phyloP scores from a whole-genome alignment of 495 filamentous ascomycete species.

The Annulohypoxylon stygium region DNA sequence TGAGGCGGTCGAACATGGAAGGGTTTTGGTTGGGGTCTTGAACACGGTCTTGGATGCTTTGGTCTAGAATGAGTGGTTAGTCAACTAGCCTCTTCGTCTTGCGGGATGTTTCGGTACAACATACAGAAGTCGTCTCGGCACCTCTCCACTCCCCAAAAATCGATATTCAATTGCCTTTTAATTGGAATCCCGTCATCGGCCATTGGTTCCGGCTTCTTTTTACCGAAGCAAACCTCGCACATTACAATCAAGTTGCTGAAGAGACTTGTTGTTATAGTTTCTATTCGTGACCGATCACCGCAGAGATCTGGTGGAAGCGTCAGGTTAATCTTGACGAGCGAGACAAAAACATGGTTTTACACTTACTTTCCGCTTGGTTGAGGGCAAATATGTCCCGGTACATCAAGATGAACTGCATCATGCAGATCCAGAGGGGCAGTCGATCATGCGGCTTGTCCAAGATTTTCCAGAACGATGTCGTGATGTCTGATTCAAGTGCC shows the following conservation, averaged over 20 bases:
- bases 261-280: constrained; percentile 31
- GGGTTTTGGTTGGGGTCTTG: constrained; percentile 21
- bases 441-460: constrained; percentile 47
- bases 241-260: constrained; percentile 52
- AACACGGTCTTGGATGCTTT: constrained; percentile 22
- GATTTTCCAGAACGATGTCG: constrained; percentile 39
- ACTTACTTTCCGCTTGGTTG: constrained; percentile 42
- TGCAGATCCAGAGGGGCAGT: constrained; percentile 50
- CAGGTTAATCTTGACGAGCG: constrained; percentile 14
- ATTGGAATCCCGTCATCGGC: constrained; percentile 35
- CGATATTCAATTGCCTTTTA: constrained; percentile 41
- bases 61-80: constrained; percentile 34
- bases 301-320: constrained; percentile 34
- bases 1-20: constrained; percentile 39
- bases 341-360: not conserved
- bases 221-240: constrained; percentile 50
- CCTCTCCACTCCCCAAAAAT: constrained; percentile 33
- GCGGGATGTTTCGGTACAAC: constrained; percentile 19
- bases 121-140: constrained; percentile 47
- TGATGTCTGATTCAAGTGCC: constrained; percentile 44
- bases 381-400: constrained; percentile 46
- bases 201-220: constrained; percentile 48
- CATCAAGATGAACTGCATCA: constrained; percentile 51
- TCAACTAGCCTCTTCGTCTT: constrained; percentile 7
- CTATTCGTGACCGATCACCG: constrained; percentile 27